Evolutionary conservation across 495 filamentous ascomycete species (phyloP), one percentile per base, ranked within the genome.

Genomic region (Penicillium samsonianum): DNA sequence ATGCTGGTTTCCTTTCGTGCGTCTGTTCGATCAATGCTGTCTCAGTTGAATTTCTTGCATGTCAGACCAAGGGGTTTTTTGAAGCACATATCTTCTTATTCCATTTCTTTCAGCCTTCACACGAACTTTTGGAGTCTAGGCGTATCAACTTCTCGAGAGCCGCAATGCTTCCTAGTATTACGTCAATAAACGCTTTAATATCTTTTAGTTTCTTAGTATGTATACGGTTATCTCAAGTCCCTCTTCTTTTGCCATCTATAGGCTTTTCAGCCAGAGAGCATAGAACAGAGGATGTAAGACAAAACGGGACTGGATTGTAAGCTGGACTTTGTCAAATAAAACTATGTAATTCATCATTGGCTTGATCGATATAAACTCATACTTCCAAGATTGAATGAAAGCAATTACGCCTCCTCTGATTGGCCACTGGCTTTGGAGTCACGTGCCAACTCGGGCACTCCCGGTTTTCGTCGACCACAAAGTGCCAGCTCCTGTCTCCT

Each of bases 391-490:
- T 37, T 14, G 23, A 51, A 10, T 41, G 0, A 51, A 50, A 53
- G 44, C 50, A 53, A 53, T 53, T 53, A 43, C 23, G 7, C 17
- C 40, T 16, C 38, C 9, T 55, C 56, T 70, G 67, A 75, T 75
- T 75, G 72, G 71, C 50, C 28, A 25, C 26, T 49, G 54, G 61
- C 38, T 30, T 57, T 20, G 6, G 23, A 26, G 42, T 41, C 53
- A 50, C 47, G 48, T 41, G 43, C 6, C 0, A 20, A 48, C 44
- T 66, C 63, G 66, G 66, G 65, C 59, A 45, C 64, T 68, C 67
- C 73, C 73, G 74, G 69, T 75, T 75, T 74, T 75, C 67, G 65
- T 72, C 71, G 65, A 69, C 62, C 54, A 55, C 58, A 54, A 56
- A 59, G 60, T 67, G 64, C 65, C 53, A 55, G 62, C 67, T 65